These are phyloP conservation scores for Candolleomyces eurysporus DNA, from an alignment of 768 basidiomycete genomes.

Conservation along the genomic window DNA sequence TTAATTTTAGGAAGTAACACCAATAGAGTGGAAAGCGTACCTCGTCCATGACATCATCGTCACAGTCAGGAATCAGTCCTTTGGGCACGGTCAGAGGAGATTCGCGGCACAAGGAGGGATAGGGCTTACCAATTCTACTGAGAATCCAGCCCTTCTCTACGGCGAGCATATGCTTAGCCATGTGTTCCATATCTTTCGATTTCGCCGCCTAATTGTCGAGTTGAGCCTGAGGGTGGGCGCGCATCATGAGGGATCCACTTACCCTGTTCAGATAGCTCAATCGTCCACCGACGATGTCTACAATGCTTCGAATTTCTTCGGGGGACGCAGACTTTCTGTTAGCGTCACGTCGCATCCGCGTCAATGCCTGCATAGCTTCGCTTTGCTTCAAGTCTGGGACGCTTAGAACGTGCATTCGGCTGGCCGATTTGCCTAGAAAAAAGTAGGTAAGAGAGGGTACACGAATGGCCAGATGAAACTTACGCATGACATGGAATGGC, in stretches of 20 bases:
- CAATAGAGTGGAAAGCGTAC: slow-evolving; percentile 34
- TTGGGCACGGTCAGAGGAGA: neutral
- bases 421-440: slow-evolving; percentile 59
- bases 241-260: neutral
- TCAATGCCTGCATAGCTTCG: slow-evolving; percentile 59
- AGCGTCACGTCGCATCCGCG: slow-evolving; percentile 45
- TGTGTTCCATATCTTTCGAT: slow-evolving; percentile 56
- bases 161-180: slow-evolving; percentile 63
- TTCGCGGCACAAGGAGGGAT: neutral
- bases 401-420: slow-evolving; percentile 44
- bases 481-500: slow-evolving; percentile 69
- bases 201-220: slow-evolving; percentile 43
- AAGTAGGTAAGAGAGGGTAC: neutral
- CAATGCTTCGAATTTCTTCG: slow-evolving; percentile 42
- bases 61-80: slow-evolving; percentile 75
- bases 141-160: slow-evolving; percentile 80
- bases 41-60: slow-evolving; percentile 90
- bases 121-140: slow-evolving; percentile 61
- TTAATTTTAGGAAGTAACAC: neutral
- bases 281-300: slow-evolving; percentile 73
- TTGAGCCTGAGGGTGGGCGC: neutral
- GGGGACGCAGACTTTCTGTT: slow-evolving; percentile 26
- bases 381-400: slow-evolving; percentile 64
- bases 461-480: slow-evolving; percentile 16
- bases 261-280: slow-evolving; percentile 73